Evolutionary conservation across 768 basidiomycete species (phyloP).

Genomic region (Infundibulicybe gibba): DNA sequence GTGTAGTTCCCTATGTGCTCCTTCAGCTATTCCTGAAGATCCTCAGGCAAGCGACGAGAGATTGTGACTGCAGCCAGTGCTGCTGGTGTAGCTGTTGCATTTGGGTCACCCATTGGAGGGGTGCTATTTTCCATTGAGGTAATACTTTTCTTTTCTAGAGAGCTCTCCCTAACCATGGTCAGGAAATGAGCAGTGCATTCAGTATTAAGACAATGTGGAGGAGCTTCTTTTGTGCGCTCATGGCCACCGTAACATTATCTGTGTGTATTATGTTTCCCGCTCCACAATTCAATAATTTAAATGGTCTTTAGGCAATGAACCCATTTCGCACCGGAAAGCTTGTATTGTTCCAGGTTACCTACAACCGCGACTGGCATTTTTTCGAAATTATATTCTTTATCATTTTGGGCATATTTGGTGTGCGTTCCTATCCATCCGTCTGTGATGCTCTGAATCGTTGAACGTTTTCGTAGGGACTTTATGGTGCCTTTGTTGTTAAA

Average conservation of each 20-base stretch:
- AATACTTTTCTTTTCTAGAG: background rate
- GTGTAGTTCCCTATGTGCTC: constrained; percentile 15
- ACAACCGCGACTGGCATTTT: constrained; percentile 98
- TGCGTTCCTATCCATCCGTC: constrained; percentile 29
- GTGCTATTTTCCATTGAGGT: constrained; percentile 98
- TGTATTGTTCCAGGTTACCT: constrained; percentile 97
- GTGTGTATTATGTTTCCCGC: constrained; percentile 44
- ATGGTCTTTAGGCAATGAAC: constrained; percentile 78
- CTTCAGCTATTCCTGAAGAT: background rate
- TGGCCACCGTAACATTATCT: constrained; percentile 93
- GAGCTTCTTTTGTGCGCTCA: constrained; percentile 94
- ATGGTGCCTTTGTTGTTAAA: constrained; percentile 95
- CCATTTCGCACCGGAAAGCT: constrained; percentile 97
- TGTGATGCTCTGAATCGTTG: constrained; percentile 2
- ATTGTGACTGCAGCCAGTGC: constrained; percentile 94
- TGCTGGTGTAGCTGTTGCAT: constrained; percentile 97
- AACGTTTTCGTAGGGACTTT: constrained; percentile 67
- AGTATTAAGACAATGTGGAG: constrained; percentile 99
- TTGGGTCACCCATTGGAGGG: constrained; percentile 97
- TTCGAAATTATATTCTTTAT: constrained; percentile 98
- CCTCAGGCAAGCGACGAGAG: constrained; percentile 76
- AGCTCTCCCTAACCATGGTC: constrained; percentile 1
- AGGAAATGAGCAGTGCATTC: constrained; percentile 99
- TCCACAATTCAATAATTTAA: background rate
- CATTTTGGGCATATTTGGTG: constrained; percentile 93